Evolutionary conservation across 345 rosid genomes (phyloP), one percentile per base, ranked within the genome.

Genomic region (Abelmoschus esculentus): DNA sequence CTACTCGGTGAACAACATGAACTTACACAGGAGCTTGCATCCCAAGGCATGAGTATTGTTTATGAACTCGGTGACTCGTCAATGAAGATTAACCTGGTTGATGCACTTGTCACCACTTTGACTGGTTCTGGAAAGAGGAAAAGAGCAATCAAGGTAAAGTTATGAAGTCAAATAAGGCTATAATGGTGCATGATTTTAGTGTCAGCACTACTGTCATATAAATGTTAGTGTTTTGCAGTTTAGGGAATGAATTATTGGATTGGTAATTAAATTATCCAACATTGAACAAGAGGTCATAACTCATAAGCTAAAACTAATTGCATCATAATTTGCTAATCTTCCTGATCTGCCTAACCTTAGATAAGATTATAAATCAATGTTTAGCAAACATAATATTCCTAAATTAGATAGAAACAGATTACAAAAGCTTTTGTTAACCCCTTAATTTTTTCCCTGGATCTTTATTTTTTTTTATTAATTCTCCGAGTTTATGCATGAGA

Each of bases 1-100:
- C 83, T 93, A 72, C 83, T 93, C 75, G 95, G 96, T 61, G 98
- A 93, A 70, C 97, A 93, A 77, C 82, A 91, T 81, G 98, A 91
- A 80, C 96, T 93, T 64, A 91, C 96, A 68, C 98, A 91, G 85
- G 97, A 91, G 74, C 81, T 93, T 67, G 98, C 97, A 69, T 93
- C 98, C 71, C 98, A 91, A 71, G 98, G 98, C 44, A 93, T 93
- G 97, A 93, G 98, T 81, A 87, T 93, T 72, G 92, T 91, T 26
- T 93, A 91, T 81, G 98, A 93, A 15, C 91, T 89, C 77, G 98
- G 98, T 34, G 95, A 93, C 81, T 83, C 81, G 66, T 82, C 95
- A 61, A 93, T 89, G 97, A 91, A 89, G 89, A 68, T 85, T 70
- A 86, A 76, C 80, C 83, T 93, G 76, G 98, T 91, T 76, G 90